Base-by-base conservation (phyloP, 2,329 filamentous ascomycete genomes). In the Aspergillus luchuensis region DNA sequence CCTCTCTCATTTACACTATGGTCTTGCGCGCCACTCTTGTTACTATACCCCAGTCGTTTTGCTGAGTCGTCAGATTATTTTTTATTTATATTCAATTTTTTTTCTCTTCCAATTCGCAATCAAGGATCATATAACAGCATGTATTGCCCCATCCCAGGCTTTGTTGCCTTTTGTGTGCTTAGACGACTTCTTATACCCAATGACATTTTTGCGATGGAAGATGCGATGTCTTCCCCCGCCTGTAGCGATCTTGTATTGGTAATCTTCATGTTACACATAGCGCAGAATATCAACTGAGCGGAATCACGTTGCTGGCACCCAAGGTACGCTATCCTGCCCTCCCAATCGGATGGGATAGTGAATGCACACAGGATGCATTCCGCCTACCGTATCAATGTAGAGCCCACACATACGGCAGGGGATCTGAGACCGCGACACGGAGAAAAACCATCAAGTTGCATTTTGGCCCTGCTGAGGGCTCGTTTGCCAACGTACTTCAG, bases 11-110 rank as follows among this genome's bases (percentile, higher is more conserved):
- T 45, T 55, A 36, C 5, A 13, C 6, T 13, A 45, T 23, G 41
- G 15, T 8, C 23, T 21, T 47, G 13, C 25, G n/a, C 23, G 11
- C 21, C 17, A 43, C n/a, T 51, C 25, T 59, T 59, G 57, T 47
- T 52, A 60, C 53, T 62, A 64, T 64, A 64, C 60, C 62, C 36
- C 28, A 41, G 54, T 51, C 49, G 47, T 55, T 60, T 56, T 36
- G 49, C 56, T 60, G 33, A 58, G 36, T 39, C 11, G 6, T 23
- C 25, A 25, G 33, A 21, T n/a, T 8, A 30, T 30, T 30, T 21
- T 28, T 8, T 28, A 30, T 30, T 30, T 30, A 11, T 30, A 11
- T 30, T 4, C 10, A 10, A 1, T 30, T 30, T 8, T 28, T 28
- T 8, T 21, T 30, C 43, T 4, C 25, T 15, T 39, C 49, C 39